Evolutionary conservation across 441 rosid genomes (phyloP).

Genomic region (Erodium trifolium): DNA sequence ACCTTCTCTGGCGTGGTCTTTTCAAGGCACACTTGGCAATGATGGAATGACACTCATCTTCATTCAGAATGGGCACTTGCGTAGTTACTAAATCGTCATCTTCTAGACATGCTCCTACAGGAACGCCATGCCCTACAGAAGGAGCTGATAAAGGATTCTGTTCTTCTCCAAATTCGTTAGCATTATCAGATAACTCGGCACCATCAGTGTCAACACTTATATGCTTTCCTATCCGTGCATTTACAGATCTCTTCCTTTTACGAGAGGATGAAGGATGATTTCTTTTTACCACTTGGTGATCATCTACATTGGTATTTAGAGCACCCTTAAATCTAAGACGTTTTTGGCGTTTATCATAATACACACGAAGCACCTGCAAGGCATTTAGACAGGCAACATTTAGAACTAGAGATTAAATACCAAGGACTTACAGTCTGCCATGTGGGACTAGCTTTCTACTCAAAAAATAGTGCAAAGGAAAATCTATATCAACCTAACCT

Average conservation of each 20-base stretch:
- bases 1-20: slow-evolving; percentile 48
- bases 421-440: not conserved
- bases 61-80: slow-evolving; percentile 31
- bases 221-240: slow-evolving; percentile 25
- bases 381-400: slow-evolving; percentile 5
- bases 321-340: slow-evolving; percentile 38
- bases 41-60: slow-evolving; percentile 36
- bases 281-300: slow-evolving; percentile 21
- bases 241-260: slow-evolving; percentile 48
- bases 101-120: slow-evolving; percentile 27
- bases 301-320: slow-evolving; percentile 30
- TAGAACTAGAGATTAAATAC: not conserved
- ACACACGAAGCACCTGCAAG: slow-evolving; percentile 74
- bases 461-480: slow-evolving; percentile 6
- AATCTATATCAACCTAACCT: slow-evolving; percentile 38
- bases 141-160: slow-evolving; percentile 26
- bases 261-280: slow-evolving; percentile 26
- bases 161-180: slow-evolving; percentile 23
- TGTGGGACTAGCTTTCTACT: not conserved
- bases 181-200: slow-evolving; percentile 23
- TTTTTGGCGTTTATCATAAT: slow-evolving; percentile 49
- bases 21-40: slow-evolving; percentile 36
- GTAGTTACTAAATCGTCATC: slow-evolving; percentile 31
- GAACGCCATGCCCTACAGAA: slow-evolving; percentile 24
- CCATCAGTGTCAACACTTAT: slow-evolving; percentile 32